These are phyloP conservation scores for Purpureocillium lavendulum DNA, from an alignment of 2,329 filamentous ascomycete species.

Conservation along the genomic window DNA sequence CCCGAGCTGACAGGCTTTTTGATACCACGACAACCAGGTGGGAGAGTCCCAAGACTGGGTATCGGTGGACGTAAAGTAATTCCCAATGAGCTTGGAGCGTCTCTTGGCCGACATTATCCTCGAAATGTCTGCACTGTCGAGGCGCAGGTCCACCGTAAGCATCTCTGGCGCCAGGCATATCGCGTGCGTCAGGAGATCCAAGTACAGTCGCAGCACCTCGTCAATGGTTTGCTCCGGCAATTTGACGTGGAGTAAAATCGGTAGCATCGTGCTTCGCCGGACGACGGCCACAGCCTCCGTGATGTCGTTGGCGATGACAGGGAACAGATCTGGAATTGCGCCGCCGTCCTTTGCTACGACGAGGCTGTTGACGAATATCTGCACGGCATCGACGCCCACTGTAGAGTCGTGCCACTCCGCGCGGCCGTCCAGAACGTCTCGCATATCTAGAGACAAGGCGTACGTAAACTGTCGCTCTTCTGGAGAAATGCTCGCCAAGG, in stretches of 20 bases:
- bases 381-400: constrained; percentile 59
- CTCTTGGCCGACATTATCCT: constrained; percentile 43
- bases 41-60: constrained; percentile 47
- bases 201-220: constrained; percentile 29
- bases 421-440: constrained; percentile 39
- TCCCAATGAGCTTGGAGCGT: constrained; percentile 53
- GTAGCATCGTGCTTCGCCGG: constrained; percentile 53
- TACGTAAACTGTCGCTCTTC: constrained; percentile 59
- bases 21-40: constrained; percentile 48
- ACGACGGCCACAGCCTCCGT: constrained; percentile 52
- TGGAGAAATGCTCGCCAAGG: constrained; percentile 51
- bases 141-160: constrained; percentile 50
- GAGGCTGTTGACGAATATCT: constrained; percentile 43
- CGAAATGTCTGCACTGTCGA: constrained; percentile 41
- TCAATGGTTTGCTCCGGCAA: constrained; percentile 16
- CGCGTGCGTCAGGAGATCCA: constrained; percentile 50
- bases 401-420: constrained; percentile 58
- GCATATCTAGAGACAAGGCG: constrained; percentile 54
- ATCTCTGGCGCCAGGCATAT: constrained; percentile 56
- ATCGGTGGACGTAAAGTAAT: constrained; percentile 33
- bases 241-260: constrained; percentile 46
- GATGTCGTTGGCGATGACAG: constrained; percentile 38
- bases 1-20: constrained; percentile 45
- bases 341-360: constrained; percentile 14
- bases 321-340: constrained; percentile 8